Percentiles rank a stretch among this genome's conserved stretches.
Conservation (phyloP, 768 basidiomycete species). For the Butyriboletus loyo region DNA sequence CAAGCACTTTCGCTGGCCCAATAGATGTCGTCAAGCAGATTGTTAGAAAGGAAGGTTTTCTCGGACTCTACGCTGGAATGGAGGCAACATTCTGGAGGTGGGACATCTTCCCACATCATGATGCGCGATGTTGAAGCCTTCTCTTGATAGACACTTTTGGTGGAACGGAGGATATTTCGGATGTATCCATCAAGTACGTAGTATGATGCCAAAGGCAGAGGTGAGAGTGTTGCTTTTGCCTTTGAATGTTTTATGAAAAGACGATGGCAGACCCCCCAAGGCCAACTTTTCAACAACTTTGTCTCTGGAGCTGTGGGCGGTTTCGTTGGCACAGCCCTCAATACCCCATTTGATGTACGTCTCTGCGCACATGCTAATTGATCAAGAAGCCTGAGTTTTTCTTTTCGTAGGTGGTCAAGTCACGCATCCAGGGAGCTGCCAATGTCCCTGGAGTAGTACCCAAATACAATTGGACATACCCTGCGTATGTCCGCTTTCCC, state of each 20-base stretch:
- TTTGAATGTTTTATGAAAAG: background rate
- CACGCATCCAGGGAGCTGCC: constrained; percentile 81
- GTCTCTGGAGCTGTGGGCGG: constrained; percentile 89
- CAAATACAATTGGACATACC: constrained; percentile 96
- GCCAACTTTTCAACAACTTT: constrained; percentile 85
- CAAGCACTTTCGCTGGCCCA: constrained; percentile 86
- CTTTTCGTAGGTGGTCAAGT: constrained; percentile 79
- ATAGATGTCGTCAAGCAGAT: constrained; percentile 86
- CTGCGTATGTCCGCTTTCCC: constrained; percentile 45
- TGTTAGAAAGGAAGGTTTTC: constrained; percentile 69
- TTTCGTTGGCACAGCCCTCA: constrained; percentile 82
- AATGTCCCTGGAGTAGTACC: constrained; percentile 67
- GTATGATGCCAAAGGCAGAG: constrained; percentile 79
- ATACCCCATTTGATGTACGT: constrained; percentile 76
- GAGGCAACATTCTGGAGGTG: constrained; percentile 98
- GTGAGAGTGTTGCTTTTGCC: constrained; percentile 39
- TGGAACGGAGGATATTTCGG: constrained; percentile 98
- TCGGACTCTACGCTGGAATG: constrained; percentile 93
- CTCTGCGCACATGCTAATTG: background rate
- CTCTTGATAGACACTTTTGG: constrained; percentile 60
- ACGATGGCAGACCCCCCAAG: constrained; percentile 54
- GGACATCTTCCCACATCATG: background rate
- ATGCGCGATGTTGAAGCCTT: background rate
- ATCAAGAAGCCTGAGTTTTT: background rate
- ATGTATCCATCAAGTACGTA: constrained; percentile 81